These are phyloP conservation scores for Fragaria ananassa DNA, from an alignment of 306 rosid genomes.

Conservation along the genomic window DNA sequence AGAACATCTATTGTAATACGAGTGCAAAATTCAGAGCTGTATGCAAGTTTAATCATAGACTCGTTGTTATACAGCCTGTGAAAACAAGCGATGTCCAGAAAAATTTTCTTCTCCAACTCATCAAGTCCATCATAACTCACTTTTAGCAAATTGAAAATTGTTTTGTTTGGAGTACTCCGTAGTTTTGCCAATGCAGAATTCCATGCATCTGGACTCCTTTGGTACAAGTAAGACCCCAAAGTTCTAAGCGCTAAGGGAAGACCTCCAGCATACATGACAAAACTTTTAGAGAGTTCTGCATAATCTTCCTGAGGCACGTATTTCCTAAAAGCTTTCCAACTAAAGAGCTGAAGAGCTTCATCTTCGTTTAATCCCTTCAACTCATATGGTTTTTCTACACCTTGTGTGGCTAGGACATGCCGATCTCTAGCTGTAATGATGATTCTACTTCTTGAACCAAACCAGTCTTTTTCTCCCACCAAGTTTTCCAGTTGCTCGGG, in stretches of 20 bases:
- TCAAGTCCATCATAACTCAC: conserved; percentile 22
- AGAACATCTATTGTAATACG: conserved; percentile 26
- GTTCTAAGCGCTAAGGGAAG: conserved; percentile 22
- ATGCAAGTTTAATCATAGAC: conserved; percentile 2
- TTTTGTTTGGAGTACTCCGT: background rate
- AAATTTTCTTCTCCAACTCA: conserved; percentile 11
- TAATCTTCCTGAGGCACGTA: background rate
- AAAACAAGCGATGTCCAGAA: conserved; percentile 4
- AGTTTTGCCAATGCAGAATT: background rate
- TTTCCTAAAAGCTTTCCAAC: conserved; percentile 14
- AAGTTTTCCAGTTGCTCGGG: no score
- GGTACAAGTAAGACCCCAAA: background rate
- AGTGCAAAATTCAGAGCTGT: background rate
- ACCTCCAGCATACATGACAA: background rate
- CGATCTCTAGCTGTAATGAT: background rate
- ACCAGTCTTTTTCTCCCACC: background rate
- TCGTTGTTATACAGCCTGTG: no score
- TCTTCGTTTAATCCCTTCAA: background rate
- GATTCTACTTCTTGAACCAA: background rate
- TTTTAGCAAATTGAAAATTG: background rate
- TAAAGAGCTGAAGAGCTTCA: conserved; percentile 17
- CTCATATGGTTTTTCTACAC: background rate
- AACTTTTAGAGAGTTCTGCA: background rate
- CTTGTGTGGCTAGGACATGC: background rate
- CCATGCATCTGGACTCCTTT: background rate